These are phyloP conservation scores for Podaxis pistillaris DNA, from an alignment of 768 basidiomycete species.

Conservation along the genomic window DNA sequence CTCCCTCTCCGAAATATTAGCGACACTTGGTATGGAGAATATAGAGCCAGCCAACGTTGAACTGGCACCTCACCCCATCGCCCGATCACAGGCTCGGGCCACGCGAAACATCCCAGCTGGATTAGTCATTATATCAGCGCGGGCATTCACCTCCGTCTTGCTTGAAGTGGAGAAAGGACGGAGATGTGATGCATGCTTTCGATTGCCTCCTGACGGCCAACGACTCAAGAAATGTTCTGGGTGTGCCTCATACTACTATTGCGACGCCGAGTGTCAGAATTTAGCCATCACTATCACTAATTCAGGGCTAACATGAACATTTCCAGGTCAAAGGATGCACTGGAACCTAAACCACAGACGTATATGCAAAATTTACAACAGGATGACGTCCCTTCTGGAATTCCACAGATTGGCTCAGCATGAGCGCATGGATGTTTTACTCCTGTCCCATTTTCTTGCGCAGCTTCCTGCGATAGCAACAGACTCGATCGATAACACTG, in stretches of 20 bases:
- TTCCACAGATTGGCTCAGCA: slow-evolving; percentile 52
- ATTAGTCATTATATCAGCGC: slow-evolving; percentile 43
- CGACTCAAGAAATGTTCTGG: slow-evolving; percentile 58
- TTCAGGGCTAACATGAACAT: slow-evolving; percentile 8
- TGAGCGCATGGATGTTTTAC: slow-evolving; percentile 57
- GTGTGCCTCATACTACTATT: slow-evolving; percentile 76
- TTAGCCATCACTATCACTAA: slow-evolving; percentile 6
- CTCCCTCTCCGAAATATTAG: too few relatives aligned
- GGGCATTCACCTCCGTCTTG: slow-evolving; percentile 47
- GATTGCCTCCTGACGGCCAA: slow-evolving; percentile 24
- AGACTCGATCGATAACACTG: slow-evolving; percentile 20
- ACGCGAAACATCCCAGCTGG: slow-evolving; percentile 39
- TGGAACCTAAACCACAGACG: slow-evolving; percentile 68
- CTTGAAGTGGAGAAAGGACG: slow-evolving; percentile 56
- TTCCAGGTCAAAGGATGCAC: slow-evolving; percentile 62
- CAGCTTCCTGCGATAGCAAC: slow-evolving; percentile 27
- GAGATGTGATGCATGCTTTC: slow-evolving; percentile 68
- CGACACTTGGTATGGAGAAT: background rate
- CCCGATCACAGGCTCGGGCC: slow-evolving; percentile 53
- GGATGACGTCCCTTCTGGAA: slow-evolving; percentile 40
- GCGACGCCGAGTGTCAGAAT: slow-evolving; percentile 56
- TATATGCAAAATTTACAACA: slow-evolving; percentile 60
- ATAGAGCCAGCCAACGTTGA: slow-evolving; percentile 12
- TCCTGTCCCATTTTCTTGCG: slow-evolving; percentile 64
- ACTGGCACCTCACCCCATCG: slow-evolving; percentile 44